A percentile compares a stretch with the other conserved stretches of the same genome.
phyloP scores from a whole-genome alignment of 345 rosid species.

The Triadica sebifera region DNA sequence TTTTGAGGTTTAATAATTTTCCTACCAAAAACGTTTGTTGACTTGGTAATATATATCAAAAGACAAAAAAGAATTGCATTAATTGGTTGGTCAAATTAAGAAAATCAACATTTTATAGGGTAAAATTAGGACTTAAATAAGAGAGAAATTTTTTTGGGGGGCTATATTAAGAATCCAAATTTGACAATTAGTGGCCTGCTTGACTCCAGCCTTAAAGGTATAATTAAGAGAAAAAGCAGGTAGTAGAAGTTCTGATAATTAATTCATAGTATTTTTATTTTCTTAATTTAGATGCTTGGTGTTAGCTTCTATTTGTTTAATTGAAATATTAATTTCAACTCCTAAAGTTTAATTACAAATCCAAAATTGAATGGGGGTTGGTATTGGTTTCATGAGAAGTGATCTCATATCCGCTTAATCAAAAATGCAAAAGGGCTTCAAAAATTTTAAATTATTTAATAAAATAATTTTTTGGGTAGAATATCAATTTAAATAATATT shows the following conservation, averaged over 20 bases:
- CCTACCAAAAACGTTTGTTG: background rate
- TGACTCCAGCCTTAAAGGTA: background rate
- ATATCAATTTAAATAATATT: too few species aligned
- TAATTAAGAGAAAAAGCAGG: constrained; percentile 14
- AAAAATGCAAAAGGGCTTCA: background rate
- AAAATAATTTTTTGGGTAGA: too few species aligned
- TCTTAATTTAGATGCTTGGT: background rate
- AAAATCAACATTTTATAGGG: background rate
- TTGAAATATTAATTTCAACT: background rate
- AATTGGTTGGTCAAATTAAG: constrained; percentile 1
- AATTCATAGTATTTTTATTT: background rate
- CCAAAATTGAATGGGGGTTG: constrained; percentile 34
- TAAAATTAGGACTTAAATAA: background rate
- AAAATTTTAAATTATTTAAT: background rate
- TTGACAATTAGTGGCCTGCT: background rate
- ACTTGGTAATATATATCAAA: background rate
- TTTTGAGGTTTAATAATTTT: background rate
- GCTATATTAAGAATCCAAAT: too few species aligned
- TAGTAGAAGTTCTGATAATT: background rate
- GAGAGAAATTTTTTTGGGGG: too few species aligned
- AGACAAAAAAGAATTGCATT: too few species aligned
- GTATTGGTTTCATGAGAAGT: constrained; percentile 24
- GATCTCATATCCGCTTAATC: constrained; percentile 8
- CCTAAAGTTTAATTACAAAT: constrained; percentile 3
- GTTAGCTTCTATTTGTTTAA: too few species aligned